Evolutionary conservation across 2,329 filamentous ascomycete genomes (phyloP).

Genomic region (Ophiostoma ips): DNA sequence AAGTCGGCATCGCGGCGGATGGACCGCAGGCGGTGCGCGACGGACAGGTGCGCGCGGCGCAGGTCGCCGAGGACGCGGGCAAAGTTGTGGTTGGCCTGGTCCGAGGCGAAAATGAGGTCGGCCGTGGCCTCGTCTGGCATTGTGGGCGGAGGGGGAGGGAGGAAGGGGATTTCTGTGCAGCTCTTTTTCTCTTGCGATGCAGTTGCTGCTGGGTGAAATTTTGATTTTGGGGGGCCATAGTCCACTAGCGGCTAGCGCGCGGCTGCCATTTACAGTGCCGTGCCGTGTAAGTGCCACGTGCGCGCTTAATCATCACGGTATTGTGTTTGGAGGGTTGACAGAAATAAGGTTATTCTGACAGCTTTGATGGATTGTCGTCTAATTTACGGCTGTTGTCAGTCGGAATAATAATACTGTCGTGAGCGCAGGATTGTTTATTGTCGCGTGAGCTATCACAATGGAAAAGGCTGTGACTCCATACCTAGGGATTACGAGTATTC

Average conservation of each 20-base stretch:
- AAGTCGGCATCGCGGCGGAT: constrained; percentile 67
- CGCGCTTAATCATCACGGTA: background rate
- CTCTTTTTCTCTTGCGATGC: background rate
- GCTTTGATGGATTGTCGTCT: too few relatives aligned
- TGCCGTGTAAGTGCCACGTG: background rate
- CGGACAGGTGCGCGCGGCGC: constrained; percentile 61
- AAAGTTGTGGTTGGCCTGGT: constrained; percentile 47
- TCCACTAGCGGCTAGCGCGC: background rate
- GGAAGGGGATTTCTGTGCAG: too few relatives aligned
- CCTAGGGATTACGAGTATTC: too few relatives aligned
- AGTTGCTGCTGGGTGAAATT: background rate
- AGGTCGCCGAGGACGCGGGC: constrained; percentile 57
- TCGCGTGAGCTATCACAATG: too few relatives aligned
- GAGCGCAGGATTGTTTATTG: too few relatives aligned
- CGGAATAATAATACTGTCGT: too few relatives aligned
- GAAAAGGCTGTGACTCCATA: too few relatives aligned
- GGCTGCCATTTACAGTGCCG: background rate
- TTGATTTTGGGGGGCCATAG: background rate
- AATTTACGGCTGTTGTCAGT: too few relatives aligned
- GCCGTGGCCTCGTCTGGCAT: constrained; percentile 22
- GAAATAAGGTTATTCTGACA: too few relatives aligned
- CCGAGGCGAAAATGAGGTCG: constrained; percentile 33
- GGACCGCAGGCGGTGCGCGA: constrained; percentile 68
- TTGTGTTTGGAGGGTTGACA: too few relatives aligned
- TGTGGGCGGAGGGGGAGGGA: too few relatives aligned